Conservation (phyloP, 2,329 filamentous ascomycete genomes). For the Colletotrichum cuscutae region DNA sequence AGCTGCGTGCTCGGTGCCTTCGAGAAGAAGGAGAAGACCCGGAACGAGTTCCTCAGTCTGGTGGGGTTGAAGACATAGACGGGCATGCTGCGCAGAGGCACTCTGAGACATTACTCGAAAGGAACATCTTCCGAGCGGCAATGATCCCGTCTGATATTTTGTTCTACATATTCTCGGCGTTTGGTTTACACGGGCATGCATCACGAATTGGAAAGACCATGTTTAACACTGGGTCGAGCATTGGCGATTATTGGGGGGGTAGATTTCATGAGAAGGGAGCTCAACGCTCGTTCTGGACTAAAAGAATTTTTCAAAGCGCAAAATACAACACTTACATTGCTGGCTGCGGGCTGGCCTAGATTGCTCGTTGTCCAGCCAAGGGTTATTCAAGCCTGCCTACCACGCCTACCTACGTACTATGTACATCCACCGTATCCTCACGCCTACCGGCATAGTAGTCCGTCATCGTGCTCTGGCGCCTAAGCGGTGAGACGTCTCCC, state of each 20-base stretch:
- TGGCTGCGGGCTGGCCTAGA: neutral
- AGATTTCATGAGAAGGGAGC: conserved; percentile 34
- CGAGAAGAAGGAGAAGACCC: conserved; percentile 89
- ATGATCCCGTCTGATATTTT: neutral
- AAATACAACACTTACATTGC: conserved; percentile 10
- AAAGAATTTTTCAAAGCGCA: neutral
- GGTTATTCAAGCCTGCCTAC: neutral
- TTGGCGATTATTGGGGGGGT: conserved; percentile 26
- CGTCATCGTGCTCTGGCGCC: neutral
- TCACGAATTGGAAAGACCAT: conserved; percentile 33
- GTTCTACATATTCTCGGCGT: conserved; percentile 30
- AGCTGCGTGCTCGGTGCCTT: conserved; percentile 98
- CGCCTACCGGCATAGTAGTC: neutral
- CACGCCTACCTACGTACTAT: neutral
- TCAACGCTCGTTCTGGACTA: conserved; percentile 34
- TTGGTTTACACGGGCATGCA: conserved; percentile 25
- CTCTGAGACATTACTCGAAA: conserved; percentile 1
- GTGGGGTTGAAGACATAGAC: conserved; percentile 65
- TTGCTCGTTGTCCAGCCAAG: neutral
- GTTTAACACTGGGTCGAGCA: conserved; percentile 37
- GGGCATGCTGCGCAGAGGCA: neutral
- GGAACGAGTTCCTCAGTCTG: conserved; percentile 94
- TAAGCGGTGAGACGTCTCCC: conserved; percentile 11
- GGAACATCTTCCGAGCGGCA: neutral
- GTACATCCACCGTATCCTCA: too few species aligned